phyloP scores from a whole-genome alignment of 176 grass and related monocot species.

The Oryza glumipatula region DNA sequence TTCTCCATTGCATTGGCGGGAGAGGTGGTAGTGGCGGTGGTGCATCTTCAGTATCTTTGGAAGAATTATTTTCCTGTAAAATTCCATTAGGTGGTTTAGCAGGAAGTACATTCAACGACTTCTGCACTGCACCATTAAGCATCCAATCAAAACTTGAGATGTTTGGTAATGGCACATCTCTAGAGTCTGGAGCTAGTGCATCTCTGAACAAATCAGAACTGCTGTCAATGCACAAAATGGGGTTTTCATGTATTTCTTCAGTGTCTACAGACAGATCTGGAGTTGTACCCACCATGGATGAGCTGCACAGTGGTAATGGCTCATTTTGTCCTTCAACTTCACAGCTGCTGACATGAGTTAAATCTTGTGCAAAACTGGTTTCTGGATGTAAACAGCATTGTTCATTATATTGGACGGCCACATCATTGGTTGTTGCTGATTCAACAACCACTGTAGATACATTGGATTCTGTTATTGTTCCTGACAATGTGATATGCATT shows the following conservation, averaged over 20 bases:
- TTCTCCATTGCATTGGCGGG: slow-evolving; percentile 66
- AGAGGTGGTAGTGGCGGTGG: slow-evolving; percentile 66
- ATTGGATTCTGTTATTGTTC: slow-evolving; percentile 26
- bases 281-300: slow-evolving; percentile 11
- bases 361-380: slow-evolving; percentile 26
- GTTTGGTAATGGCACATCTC: slow-evolving; percentile 17
- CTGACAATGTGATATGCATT: slow-evolving; percentile 26
- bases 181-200: slow-evolving; percentile 27
- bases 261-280: background rate
- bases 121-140: slow-evolving; percentile 42
- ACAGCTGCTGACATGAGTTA: slow-evolving; percentile 6
- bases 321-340: slow-evolving; percentile 14
- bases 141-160: slow-evolving; percentile 55
- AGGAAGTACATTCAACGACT: slow-evolving; percentile 44
- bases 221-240: background rate
- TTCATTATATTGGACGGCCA: slow-evolving; percentile 34
- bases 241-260: slow-evolving; percentile 26
- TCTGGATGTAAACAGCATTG: slow-evolving; percentile 17
- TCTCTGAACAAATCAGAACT: slow-evolving; percentile 37
- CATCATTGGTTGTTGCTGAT: slow-evolving; percentile 15
- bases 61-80: slow-evolving; percentile 32
- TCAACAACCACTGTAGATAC: slow-evolving; percentile 12
- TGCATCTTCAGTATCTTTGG: slow-evolving; percentile 42
- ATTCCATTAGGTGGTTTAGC: slow-evolving; percentile 35
- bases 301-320: background rate